Evolutionary conservation across 495 filamentous ascomycete species (phyloP).

Genomic region (Cairneyella variabilis): DNA sequence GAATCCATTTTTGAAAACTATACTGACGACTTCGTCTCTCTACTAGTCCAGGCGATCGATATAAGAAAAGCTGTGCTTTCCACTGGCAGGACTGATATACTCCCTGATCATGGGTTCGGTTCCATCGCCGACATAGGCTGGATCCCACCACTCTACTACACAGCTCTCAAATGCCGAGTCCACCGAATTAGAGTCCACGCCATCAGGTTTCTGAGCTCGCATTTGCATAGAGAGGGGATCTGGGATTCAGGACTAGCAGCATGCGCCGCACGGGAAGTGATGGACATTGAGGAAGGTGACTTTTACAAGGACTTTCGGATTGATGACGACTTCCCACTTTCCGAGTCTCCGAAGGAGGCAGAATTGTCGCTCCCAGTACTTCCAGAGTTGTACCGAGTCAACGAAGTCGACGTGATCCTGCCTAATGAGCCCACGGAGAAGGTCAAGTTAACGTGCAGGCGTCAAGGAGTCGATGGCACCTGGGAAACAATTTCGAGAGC

Average conservation of each 20-base stretch:
- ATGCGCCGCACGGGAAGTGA: slow-evolving; percentile 5
- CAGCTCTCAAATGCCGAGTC: slow-evolving; percentile 10
- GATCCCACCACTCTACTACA: slow-evolving; percentile 18
- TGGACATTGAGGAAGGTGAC: slow-evolving; percentile 12
- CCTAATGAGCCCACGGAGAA: slow-evolving; percentile 8
- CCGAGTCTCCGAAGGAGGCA: background rate
- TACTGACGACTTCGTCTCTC: slow-evolving; percentile 33
- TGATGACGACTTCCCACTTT: background rate
- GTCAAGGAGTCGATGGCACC: too few relatives aligned
- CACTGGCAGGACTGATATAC: too few relatives aligned
- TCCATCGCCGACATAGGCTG: slow-evolving; percentile 16
- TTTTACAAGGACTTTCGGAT: background rate
- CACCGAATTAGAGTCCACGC: slow-evolving; percentile 14
- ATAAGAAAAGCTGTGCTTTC: slow-evolving; percentile 29
- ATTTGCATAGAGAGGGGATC: slow-evolving; percentile 42
- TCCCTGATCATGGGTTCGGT: too few relatives aligned
- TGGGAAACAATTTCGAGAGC: too few relatives aligned
- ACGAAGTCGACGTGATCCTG: slow-evolving; percentile 13
- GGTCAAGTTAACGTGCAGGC: slow-evolving; percentile 12
- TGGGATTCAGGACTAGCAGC: slow-evolving; percentile 29
- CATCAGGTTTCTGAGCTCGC: slow-evolving; percentile 15
- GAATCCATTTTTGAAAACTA: slow-evolving; percentile 41
- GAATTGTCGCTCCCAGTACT: slow-evolving; percentile 1
- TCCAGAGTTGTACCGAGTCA: slow-evolving; percentile 4
- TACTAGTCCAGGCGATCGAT: slow-evolving; percentile 31